Base-by-base conservation (phyloP, 2,329 filamentous ascomycete genomes). In the Aaosphaeria arxii region DNA sequence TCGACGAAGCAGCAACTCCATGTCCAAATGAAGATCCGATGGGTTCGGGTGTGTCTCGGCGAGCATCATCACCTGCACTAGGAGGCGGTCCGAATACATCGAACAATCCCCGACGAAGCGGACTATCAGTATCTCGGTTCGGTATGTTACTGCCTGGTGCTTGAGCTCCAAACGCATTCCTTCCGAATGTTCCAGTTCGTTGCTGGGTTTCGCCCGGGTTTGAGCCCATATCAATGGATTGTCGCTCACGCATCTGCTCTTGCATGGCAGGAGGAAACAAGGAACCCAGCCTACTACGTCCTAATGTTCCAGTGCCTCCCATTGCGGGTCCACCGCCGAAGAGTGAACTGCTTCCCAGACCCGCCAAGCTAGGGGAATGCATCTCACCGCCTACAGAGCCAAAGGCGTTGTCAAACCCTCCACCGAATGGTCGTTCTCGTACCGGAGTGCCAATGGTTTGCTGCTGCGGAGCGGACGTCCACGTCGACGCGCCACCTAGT, bases 241-340 rank as follows among this genome's bases (percentile, higher is more conserved):
- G 64, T 29, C 77, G 74, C 39, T 71, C 69, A 50, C 91, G 88
- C 87, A 95, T 91, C 68, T 95, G 89, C 33, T 91, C 88, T 71
- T 96, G 91, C 88, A 95, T 91, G 4, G 87, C 86, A 1, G 85
- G 75, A 6, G 92, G 91, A 63, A 99, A 96, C 28, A 99, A 76
- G 1, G 90, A 91, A 2, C 88, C 88, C 36, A 96, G 77, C 70
- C 91, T 95, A 74, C 88, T 94, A 5, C 83, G 80, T 35, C 90
- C 85, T 41, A 88, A 82, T 44, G 86, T 86, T 44, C 86, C 85
- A 5, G 84, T 73, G 47, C 77, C 41, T 48, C 76, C 77, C 36
- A 76, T 74, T 47, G 77, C 79, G 35, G 81, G 75, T 5, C 71
- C 74, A 38, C 83, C 77, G 5, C 86, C 86, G 65, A 94, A 91